Conservation (phyloP, 495 filamentous ascomycete species). For the Aspergillus cristatus region DNA sequence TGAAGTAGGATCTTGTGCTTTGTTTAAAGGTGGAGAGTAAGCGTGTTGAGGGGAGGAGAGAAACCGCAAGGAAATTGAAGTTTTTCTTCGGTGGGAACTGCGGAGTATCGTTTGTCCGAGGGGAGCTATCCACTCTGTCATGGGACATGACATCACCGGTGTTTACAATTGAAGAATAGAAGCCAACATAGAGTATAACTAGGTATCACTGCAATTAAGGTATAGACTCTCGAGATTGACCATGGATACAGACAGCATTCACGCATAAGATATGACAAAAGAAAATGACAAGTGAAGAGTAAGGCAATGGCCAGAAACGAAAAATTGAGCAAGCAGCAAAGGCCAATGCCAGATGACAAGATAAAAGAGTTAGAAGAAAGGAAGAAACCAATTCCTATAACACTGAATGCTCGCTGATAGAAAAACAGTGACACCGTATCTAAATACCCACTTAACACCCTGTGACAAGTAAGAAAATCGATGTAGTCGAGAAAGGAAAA, state of each 20-base stretch:
- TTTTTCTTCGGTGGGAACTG: slow-evolving; percentile 1
- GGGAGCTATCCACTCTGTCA: not conserved
- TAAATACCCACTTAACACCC: slow-evolving; percentile 31
- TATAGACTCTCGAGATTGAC: slow-evolving; percentile 26
- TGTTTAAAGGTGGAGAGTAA: not conserved
- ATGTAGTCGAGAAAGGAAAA: slow-evolving; percentile 12
- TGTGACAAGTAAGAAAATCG: slow-evolving; percentile 6
- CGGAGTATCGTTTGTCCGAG: slow-evolving; percentile 4
- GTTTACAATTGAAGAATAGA: slow-evolving; percentile 2
- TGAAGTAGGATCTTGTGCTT: not conserved
- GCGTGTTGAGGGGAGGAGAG: not conserved
- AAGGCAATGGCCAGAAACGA: slow-evolving; percentile 11
- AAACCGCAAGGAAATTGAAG: not conserved
- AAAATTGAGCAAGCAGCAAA: slow-evolving; percentile 1
- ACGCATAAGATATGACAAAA: slow-evolving; percentile 21
- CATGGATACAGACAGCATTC: slow-evolving; percentile 25
- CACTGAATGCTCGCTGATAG: slow-evolving; percentile 33
- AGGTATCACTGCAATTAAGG: slow-evolving; percentile 17
- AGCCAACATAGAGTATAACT: not conserved
- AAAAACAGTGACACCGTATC: slow-evolving; percentile 19
- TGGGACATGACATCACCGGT: too few relatives aligned
- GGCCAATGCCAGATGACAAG: not conserved
- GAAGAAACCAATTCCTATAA: slow-evolving; percentile 11
- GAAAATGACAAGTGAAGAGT: too few relatives aligned
- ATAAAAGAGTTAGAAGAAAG: slow-evolving; percentile 4